Base-by-base conservation (phyloP, 148 eudicot genomes). In the Heliosperma pusillum region DNA sequence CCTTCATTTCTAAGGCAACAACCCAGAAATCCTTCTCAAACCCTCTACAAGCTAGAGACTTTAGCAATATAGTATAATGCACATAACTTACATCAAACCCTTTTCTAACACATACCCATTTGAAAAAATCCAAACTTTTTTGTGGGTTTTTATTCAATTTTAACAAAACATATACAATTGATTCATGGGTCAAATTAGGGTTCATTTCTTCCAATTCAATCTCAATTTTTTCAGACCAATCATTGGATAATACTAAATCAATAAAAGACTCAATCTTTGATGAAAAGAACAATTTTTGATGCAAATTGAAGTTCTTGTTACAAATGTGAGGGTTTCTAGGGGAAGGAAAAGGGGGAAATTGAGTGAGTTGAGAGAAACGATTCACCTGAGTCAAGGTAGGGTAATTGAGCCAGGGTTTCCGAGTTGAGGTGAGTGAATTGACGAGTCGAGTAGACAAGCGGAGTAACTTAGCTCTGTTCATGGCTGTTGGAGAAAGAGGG, bases 11-110 rank as follows among this genome's bases (percentile, higher is more conserved):
- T 3, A 52, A 47, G 21, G 83, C 84, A 19, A 82, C 66, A 63
- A 11, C 80, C 97, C 96, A 95, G 80, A 95, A 95, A 65, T 87
- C 79, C 72, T 87, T 75, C 85, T 88, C 47, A 13, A 79, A 79
- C 10, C 80, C 82, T 70, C 79, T 80, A 27, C 80, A 72, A 64
- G 86, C 90, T 73, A 83, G 86, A 81, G 86, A 71, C 71, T 91
- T 75, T 36, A 90, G 78, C 83, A 86, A 64, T 70, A 90, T 73
- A 27, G 84, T 81, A 78, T 84, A 90, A 56, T 84, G 66, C 29
- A 88, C 29, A 16, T 85, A 85, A 79, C 82, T 87, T 3, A 88
- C 81, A 22, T 79, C 60, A 83, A 91, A 84, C 79, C 84, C 87
- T 55, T 80, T 89, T 65, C 30, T 61, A 57, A 59, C 81, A 77